phyloP scores from a whole-genome alignment of 23 red algal species.

The Agarophyton chilense region DNA sequence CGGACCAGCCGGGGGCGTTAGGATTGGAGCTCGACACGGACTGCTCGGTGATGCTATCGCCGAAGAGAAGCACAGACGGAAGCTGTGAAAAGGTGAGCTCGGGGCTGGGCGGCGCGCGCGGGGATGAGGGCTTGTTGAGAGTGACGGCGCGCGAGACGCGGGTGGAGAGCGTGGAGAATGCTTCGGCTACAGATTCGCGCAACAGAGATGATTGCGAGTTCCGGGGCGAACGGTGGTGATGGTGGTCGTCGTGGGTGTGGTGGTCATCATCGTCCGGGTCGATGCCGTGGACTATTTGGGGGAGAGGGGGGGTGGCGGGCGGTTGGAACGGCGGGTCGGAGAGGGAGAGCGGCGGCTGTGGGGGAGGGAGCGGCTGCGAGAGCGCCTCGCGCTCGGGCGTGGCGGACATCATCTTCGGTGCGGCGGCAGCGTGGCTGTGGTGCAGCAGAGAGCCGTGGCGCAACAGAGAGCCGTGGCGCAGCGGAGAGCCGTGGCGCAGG shows the following conservation, averaged over 20 bases:
- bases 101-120: not conserved
- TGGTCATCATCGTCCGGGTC: conserved; percentile 7
- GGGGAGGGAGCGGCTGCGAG: conserved; percentile 18
- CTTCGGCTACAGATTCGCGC: conserved; percentile 26
- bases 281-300: conserved; percentile 69
- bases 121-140: not conserved
- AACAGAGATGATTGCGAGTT: not conserved
- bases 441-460: no score
- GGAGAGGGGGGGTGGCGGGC: conserved; percentile 7
- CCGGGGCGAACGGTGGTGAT: no score
- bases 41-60: conserved; percentile 62
- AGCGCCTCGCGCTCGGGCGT: conserved; percentile 39
- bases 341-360: conserved; percentile 47
- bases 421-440: no score
- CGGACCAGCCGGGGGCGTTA: conserved; percentile 50
- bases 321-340: conserved; percentile 49
- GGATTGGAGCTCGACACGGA: not conserved
- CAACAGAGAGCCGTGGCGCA: no score
- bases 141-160: conserved; percentile 41
- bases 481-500: no score
- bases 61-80: conserved; percentile 51
- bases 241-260: not conserved
- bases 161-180: conserved; percentile 38
- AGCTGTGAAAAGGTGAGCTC: conserved; percentile 3
- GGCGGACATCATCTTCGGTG: conserved; percentile 68